Conservation (phyloP, 768 basidiomycete genomes). For the Trametes coccinea region DNA sequence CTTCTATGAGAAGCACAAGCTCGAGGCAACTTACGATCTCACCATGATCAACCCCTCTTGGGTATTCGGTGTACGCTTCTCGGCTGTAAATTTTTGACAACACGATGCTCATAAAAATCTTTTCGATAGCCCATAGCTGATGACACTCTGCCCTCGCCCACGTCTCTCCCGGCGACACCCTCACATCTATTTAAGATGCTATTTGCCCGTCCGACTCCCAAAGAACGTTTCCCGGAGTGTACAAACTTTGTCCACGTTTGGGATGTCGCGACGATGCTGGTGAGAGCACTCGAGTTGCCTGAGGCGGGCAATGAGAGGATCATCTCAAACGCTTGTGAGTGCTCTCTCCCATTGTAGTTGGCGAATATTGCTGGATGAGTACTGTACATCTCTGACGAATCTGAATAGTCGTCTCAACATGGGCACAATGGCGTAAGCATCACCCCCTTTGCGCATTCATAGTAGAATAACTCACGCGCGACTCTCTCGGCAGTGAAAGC, state of each 20-base stretch:
- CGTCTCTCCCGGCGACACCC: neutral
- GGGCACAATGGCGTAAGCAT: neutral
- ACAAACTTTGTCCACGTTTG: constrained; percentile 45
- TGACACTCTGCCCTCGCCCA: neutral
- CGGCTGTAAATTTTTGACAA: neutral
- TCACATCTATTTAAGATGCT: constrained; percentile 33
- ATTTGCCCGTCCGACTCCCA: neutral
- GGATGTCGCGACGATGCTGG: constrained; percentile 54
- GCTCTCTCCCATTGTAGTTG: too few relatives aligned
- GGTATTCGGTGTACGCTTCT: neutral
- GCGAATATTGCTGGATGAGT: too few relatives aligned
- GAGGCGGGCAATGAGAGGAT: constrained; percentile 59
- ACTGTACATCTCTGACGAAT: neutral
- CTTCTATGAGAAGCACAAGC: neutral
- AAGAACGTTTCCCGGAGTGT: neutral
- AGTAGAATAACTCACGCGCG: neutral
- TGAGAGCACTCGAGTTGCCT: constrained; percentile 48
- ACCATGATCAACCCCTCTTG: neutral
- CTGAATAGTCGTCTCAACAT: neutral
- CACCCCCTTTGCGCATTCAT: neutral
- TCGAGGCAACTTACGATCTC: neutral
- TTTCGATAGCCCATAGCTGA: neutral
- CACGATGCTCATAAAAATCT: neutral
- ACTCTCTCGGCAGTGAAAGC: neutral
- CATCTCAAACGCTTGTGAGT: constrained; percentile 31